These are phyloP conservation scores for Hirsutella rhossiliensis DNA, from an alignment of 2,329 filamentous ascomycete species.

Conservation along the genomic window DNA sequence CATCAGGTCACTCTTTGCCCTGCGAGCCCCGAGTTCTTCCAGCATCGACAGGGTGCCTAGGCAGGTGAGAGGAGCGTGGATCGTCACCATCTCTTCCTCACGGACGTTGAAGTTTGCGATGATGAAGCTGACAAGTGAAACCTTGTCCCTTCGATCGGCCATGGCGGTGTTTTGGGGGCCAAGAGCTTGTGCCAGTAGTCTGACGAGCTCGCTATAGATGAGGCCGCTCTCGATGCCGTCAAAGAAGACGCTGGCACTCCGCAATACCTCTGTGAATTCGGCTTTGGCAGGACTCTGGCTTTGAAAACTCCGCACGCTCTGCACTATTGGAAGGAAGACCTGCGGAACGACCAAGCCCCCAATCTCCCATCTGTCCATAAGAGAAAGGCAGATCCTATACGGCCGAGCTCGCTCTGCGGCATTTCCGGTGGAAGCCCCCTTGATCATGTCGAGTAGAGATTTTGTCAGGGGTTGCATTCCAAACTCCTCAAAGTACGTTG, in stretches of 20 bases:
- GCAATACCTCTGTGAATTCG: constrained; percentile 75
- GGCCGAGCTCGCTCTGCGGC: constrained; percentile 62
- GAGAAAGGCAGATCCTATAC: constrained; percentile 81
- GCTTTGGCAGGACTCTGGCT: constrained; percentile 47
- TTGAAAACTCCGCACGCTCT: constrained; percentile 68
- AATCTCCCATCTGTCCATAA: constrained; percentile 98
- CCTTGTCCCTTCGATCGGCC: constrained; percentile 44
- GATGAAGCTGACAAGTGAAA: constrained; percentile 71
- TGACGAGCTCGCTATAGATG: constrained; percentile 75
- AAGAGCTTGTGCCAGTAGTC: constrained; percentile 51
- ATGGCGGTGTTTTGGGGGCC: constrained; percentile 29
- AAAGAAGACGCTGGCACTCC: constrained; percentile 92
- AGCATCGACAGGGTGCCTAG: constrained; percentile 51
- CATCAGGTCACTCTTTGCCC: constrained; percentile 19
- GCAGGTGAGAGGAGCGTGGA: constrained; percentile 66
- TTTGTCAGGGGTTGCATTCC: constrained; percentile 63
- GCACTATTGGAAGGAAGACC: constrained; percentile 76
- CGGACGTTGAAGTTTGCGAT: constrained; percentile 80
- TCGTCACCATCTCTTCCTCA: constrained; percentile 88
- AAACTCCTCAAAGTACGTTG: constrained; percentile 72
- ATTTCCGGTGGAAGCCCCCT: constrained; percentile 18
- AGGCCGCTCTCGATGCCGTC: constrained; percentile 91
- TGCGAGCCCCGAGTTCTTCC: constrained; percentile 34
- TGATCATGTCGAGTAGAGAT: constrained; percentile 68
- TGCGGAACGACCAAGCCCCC: constrained; percentile 80